phyloP scores from a whole-genome alignment of 345 rosid species.

The Salix caprea region DNA sequence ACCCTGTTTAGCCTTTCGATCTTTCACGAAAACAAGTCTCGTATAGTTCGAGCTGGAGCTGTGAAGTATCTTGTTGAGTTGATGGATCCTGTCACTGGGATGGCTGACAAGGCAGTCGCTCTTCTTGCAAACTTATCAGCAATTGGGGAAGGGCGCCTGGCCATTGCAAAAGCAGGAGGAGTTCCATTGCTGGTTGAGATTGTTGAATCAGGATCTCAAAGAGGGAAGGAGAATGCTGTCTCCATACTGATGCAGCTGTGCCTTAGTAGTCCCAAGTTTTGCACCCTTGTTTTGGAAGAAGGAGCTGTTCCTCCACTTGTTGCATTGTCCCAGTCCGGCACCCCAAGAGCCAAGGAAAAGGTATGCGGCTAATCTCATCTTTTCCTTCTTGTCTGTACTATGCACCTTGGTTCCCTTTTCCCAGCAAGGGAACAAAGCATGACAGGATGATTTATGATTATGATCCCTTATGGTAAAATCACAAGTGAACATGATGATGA shows the following conservation, averaged over 20 bases:
- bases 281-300: constrained; percentile 86
- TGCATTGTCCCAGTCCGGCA: constrained; percentile 86
- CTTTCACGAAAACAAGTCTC: constrained; percentile 87
- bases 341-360: constrained; percentile 95
- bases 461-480: background rate
- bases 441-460: background rate
- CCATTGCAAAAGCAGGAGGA: constrained; percentile 69
- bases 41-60: constrained; percentile 91
- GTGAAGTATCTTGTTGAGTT: constrained; percentile 72
- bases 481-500: no score
- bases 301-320: constrained; percentile 97
- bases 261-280: constrained; percentile 69
- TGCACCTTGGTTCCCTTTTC: background rate
- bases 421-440: background rate
- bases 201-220: constrained; percentile 75
- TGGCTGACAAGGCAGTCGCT: constrained; percentile 93
- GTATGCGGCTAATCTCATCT: constrained; percentile 31
- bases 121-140: constrained; percentile 83
- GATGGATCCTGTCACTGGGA: constrained; percentile 62
- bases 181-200: constrained; percentile 72
- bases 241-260: constrained; percentile 79
- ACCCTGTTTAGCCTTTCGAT: constrained; percentile 90
- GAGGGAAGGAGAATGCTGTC: constrained; percentile 93
- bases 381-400: background rate
- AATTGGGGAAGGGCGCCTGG: constrained; percentile 70